Conservation (phyloP, 1,284 basidiomycete species). For the Phlebopus sp. region DNA sequence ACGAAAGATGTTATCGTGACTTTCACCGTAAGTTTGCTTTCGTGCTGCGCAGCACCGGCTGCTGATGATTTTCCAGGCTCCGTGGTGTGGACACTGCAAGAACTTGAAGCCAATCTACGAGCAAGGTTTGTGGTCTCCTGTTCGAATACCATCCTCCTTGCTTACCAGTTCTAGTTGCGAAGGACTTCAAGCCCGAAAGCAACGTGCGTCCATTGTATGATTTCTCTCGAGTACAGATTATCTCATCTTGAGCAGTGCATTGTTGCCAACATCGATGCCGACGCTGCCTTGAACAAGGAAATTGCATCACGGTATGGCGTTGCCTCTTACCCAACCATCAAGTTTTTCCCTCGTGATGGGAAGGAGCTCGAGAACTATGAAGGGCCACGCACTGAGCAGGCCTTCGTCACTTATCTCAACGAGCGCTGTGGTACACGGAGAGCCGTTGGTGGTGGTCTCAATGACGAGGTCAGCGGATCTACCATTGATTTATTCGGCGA, state of each 20-base stretch:
- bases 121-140: conserved; percentile 39
- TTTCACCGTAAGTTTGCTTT: conserved; percentile 61
- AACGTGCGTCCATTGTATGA: conserved; percentile 47
- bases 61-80: conserved; percentile 44
- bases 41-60: conserved; percentile 1
- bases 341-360: conserved; percentile 84
- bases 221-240: not conserved
- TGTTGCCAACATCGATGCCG: conserved; percentile 89
- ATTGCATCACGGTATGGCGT: conserved; percentile 77
- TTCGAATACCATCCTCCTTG: conserved; percentile 1
- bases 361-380: conserved; percentile 67
- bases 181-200: conserved; percentile 74
- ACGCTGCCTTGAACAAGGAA: conserved; percentile 76
- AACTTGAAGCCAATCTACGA: conserved; percentile 86
- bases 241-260: conserved; percentile 57
- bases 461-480: conserved; percentile 53
- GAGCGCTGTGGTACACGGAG: conserved; percentile 87
- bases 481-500: not conserved
- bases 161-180: conserved; percentile 52
- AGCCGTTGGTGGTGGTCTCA: conserved; percentile 76
- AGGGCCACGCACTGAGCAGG: conserved; percentile 63
- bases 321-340: conserved; percentile 84
- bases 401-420: conserved; percentile 77
- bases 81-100: conserved; percentile 91
- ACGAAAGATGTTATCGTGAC: conserved; percentile 86